Conservation (phyloP, 2,329 filamentous ascomycete species). For the Saccharata proteae region DNA sequence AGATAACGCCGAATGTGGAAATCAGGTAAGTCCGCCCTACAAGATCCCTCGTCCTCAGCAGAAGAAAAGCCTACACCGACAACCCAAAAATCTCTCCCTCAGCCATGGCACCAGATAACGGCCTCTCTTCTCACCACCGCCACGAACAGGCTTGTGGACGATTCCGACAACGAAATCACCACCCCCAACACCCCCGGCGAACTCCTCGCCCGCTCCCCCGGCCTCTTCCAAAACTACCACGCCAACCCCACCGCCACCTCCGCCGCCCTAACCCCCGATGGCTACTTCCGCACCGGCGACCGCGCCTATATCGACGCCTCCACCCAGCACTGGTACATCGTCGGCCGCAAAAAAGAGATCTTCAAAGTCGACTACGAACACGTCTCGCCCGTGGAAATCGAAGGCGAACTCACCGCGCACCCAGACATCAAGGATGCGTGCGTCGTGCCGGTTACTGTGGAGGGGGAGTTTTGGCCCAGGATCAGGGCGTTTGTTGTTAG, state of each 20-base stretch:
- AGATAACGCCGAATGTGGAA: too few relatives aligned
- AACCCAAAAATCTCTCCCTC: too few relatives aligned
- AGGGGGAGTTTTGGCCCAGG: too few relatives aligned
- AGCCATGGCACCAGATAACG: too few relatives aligned
- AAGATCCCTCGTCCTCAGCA: too few relatives aligned
- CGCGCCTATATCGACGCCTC: conserved; percentile 15
- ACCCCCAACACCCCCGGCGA: conserved; percentile 13
- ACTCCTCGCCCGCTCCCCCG: conserved; percentile 14
- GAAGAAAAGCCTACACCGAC: too few relatives aligned
- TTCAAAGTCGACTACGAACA: conserved; percentile 28
- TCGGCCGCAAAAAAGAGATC: conserved; percentile 15
- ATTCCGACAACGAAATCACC: too few relatives aligned
- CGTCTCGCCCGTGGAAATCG: conserved; percentile 38
- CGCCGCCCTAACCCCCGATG: conserved; percentile 13
- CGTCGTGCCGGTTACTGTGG: conserved; percentile 30
- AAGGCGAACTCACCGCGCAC: conserved; percentile 33
- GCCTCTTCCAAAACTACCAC: conserved; percentile 30
- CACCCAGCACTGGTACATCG: conserved; percentile 11
- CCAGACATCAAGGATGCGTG: conserved; percentile 26
- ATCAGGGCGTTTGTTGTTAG: too few relatives aligned
- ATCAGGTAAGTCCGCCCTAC: too few relatives aligned
- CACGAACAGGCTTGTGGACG: too few relatives aligned
- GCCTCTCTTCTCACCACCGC: too few relatives aligned
- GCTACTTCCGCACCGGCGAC: conserved; percentile 17
- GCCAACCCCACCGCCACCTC: conserved; percentile 18